Percentiles rank a stretch among this genome's conserved stretches.
These are phyloP conservation scores for Lactarius sanguifluus DNA, from an alignment of 768 basidiomycete genomes.

Conservation along the genomic window DNA sequence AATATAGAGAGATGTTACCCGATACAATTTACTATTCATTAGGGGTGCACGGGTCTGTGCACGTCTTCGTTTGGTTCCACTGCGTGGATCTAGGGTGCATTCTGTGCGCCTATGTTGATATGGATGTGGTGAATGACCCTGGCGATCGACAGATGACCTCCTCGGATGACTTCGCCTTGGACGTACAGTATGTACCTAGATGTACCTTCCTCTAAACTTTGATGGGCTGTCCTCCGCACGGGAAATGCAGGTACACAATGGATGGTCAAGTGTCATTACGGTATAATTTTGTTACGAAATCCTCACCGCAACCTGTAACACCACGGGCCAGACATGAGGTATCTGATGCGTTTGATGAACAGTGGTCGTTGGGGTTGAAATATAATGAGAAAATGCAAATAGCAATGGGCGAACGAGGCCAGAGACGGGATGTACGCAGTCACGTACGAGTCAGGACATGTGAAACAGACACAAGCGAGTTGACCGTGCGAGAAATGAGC, in stretches of 20 bases:
- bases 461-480: not conserved
- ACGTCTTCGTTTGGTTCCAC: not conserved
- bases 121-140: not conserved
- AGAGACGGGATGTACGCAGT: not conserved
- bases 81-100: not conserved
- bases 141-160: not conserved
- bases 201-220: not conserved
- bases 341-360: not conserved
- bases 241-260: not conserved
- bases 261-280: not conserved
- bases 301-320: not conserved
- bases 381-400: not conserved
- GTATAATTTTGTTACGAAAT: not conserved
- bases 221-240: not conserved
- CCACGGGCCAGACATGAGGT: not conserved
- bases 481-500: not conserved
- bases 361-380: not conserved
- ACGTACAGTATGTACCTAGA: not conserved
- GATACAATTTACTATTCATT: not conserved
- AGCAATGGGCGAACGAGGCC: not conserved
- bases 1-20: not conserved
- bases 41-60: not conserved
- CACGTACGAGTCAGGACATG: not conserved
- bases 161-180: not conserved
- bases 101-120: not conserved